phyloP scores from a whole-genome alignment of 1,284 basidiomycete genomes.

The Malassezia sympodialis region DNA sequence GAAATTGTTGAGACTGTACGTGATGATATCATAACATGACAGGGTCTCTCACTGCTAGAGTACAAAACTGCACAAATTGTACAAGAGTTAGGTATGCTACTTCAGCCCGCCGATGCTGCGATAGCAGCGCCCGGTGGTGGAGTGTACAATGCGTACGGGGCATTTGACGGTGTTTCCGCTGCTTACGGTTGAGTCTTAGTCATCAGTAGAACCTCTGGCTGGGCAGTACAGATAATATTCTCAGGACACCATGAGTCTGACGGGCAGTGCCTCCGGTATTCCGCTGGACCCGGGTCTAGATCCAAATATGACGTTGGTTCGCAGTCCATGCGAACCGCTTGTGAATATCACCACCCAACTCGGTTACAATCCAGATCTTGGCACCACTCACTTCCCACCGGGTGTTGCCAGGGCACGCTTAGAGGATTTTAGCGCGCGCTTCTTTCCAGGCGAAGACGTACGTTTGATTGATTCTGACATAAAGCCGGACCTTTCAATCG shows the following conservation, averaged over 20 bases:
- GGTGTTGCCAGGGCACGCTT: background rate
- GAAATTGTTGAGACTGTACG: constrained; percentile 42
- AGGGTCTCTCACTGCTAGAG: constrained; percentile 38
- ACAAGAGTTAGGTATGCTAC: constrained; percentile 40
- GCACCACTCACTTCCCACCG: background rate
- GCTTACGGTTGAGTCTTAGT: background rate
- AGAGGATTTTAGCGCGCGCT: background rate
- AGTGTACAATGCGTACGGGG: constrained; percentile 6
- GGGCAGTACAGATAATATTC: background rate
- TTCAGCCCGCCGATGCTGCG: constrained; percentile 21
- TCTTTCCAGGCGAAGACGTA: background rate
- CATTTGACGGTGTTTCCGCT: background rate
- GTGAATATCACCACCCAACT: constrained; percentile 1
- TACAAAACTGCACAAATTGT: constrained; percentile 42
- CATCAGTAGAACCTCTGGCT: background rate
- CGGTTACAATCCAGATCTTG: background rate
- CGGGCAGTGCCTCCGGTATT: background rate
- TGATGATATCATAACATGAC: background rate
- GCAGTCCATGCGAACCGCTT: background rate
- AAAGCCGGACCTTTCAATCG: background rate
- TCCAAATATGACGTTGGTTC: background rate
- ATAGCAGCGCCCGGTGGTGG: background rate
- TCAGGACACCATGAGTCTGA: background rate
- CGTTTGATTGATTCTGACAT: background rate
- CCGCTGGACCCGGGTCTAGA: background rate